These are phyloP conservation scores for Elsinoe fawcettii DNA, from an alignment of 2,329 filamentous ascomycete genomes.

Conservation along the genomic window DNA sequence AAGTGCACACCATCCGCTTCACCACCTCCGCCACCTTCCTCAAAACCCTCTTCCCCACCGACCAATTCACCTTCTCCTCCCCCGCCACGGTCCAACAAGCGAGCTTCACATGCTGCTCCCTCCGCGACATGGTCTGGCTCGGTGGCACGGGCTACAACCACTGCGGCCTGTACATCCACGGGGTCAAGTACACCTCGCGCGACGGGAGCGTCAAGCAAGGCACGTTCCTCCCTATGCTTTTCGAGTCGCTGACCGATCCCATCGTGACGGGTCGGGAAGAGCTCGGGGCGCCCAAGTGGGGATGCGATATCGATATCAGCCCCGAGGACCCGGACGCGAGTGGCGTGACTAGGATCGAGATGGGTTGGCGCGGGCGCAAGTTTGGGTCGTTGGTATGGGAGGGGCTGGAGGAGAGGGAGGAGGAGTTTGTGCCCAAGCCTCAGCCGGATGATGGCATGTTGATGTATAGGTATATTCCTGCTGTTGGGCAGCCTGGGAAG, in stretches of 20 bases:
- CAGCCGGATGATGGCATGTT: constrained; percentile 42
- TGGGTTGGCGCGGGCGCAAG: constrained; percentile 31
- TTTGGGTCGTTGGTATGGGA: constrained; percentile 29
- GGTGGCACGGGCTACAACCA: constrained; percentile 50
- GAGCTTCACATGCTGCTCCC: constrained; percentile 32
- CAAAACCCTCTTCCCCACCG: constrained; percentile 34
- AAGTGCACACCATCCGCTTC: constrained; percentile 35
- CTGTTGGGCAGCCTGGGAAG: constrained; percentile 44
- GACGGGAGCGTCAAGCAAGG: constrained; percentile 43
- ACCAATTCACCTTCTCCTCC: constrained; percentile 30
- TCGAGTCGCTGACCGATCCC: constrained; percentile 51
- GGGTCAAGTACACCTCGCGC: constrained; percentile 47
- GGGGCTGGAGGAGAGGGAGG: constrained; percentile 20
- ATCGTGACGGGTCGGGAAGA: constrained; percentile 53
- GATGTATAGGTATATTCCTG: constrained; percentile 52
- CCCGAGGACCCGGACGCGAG: constrained; percentile 15
- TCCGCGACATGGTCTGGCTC: constrained; percentile 49
- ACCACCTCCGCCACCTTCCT: constrained; percentile 35
- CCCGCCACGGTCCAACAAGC: constrained; percentile 34
- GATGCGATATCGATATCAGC: constrained; percentile 24
- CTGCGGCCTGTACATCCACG: constrained; percentile 54
- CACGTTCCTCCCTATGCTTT: constrained; percentile 48
- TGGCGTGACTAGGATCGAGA: constrained; percentile 17
- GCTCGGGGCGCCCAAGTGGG: constrained; percentile 49
- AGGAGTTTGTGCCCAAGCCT: constrained; percentile 17